Evolutionary conservation across 257 asterid genomes (phyloP), one percentile per base, ranked within the genome.

Genomic region (Penstemon newberryi): DNA sequence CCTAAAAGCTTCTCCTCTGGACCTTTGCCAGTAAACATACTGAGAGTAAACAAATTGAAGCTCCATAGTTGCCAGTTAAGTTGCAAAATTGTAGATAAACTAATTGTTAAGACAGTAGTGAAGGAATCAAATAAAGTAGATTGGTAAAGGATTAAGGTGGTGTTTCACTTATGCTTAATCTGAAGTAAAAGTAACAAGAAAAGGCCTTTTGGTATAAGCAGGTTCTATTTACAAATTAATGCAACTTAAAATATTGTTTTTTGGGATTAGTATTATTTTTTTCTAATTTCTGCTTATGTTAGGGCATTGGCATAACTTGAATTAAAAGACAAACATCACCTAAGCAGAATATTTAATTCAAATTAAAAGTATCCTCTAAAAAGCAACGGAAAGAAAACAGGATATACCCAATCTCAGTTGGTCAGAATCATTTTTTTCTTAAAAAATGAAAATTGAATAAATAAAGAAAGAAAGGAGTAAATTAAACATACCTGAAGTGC

Each of bases 401-500:
- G 45, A 56, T 69, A 62, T 42, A 49, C 64, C 50, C 7, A 6
- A 33, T 43, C 33, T 7, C 19, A 50, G 37, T 57, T 9, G 44
- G 42, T 25, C 33, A 41, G 37, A 15, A 36, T 47, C 33, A 43
- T 25, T 25, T 25, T 1, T 25, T 25, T 25, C 39, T n/a, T 11
- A 8, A 47, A 65, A 60, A 25, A 15, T 44, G 46, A 70, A 49
- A 47, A 12, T 11, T 12, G 10, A 44, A 59, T 13, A 33, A 63
- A 47, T n/a, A 63, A 15, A 67, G 8, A 59, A 52, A 66, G 58
- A 43, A n/a, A 70, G 9, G 1, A 12, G 54, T 9, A 4, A 8
- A 39, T 2, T 18, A 5, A 42, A 42, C 60, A 7, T 4, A 83
- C 95, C 80, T 83, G 85, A 64, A 82, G 12, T 25, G 84, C 84